phyloP scores from a whole-genome alignment of 1,284 basidiomycete species.

The Volvariella volvacea region DNA sequence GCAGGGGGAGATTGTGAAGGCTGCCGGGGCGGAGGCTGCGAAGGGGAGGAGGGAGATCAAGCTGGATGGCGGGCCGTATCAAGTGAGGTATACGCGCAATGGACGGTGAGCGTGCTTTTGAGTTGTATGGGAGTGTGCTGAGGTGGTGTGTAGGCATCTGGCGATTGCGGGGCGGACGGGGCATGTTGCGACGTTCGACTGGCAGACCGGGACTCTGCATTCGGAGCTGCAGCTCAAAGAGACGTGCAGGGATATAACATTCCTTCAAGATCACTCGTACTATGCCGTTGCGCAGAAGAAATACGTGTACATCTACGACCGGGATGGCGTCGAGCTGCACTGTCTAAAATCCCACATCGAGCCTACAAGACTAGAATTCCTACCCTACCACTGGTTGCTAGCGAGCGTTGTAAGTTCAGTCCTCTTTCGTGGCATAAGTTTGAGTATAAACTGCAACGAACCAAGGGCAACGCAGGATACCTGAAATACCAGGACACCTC shows the following conservation, averaged over 20 bases:
- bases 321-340: constrained; percentile 91
- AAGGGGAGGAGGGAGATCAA: constrained; percentile 76
- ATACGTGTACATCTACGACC: constrained; percentile 95
- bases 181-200: constrained; percentile 94
- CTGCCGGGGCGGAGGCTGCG: constrained; percentile 69
- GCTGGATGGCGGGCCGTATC: constrained; percentile 85
- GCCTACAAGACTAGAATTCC: constrained; percentile 85
- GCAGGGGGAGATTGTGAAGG: constrained; percentile 72
- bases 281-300: constrained; percentile 97
- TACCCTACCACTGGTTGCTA: constrained; percentile 95
- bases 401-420: constrained; percentile 61
- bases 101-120: constrained; percentile 59
- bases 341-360: constrained; percentile 82
- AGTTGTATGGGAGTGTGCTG: not conserved
- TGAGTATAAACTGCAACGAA: not conserved
- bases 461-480: constrained; percentile 80
- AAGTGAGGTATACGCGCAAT: constrained; percentile 82
- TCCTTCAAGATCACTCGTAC: constrained; percentile 88
- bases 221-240: constrained; percentile 88
- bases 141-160: constrained; percentile 51
- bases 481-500: constrained; percentile 98
- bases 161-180: constrained; percentile 81
- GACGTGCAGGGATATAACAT: constrained; percentile 90
- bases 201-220: constrained; percentile 84
- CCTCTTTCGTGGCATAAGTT: constrained; percentile 2